phyloP scores from a whole-genome alignment of 148 eudicot species.

The Rhododendron simsii region DNA sequence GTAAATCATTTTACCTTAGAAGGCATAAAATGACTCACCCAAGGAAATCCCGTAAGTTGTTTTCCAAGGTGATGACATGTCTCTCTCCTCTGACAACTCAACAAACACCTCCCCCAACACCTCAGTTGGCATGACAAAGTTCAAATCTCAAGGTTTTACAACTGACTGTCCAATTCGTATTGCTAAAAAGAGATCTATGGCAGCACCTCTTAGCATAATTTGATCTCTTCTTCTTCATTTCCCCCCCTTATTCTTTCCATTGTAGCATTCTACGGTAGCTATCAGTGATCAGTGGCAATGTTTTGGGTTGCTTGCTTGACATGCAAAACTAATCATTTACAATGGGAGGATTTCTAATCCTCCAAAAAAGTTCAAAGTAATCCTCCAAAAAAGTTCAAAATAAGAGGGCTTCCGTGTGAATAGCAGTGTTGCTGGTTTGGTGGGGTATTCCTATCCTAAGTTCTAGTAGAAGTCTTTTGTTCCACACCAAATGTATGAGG shows the following conservation, averaged over 20 bases:
- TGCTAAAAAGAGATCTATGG: neutral
- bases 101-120: neutral
- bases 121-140: neutral
- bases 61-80: neutral
- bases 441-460: neutral
- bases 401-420: neutral
- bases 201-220: neutral
- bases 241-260: too few relatives aligned
- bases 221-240: neutral
- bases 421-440: neutral
- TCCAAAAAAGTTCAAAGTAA: neutral
- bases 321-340: neutral
- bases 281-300: neutral
- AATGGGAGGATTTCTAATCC: neutral
- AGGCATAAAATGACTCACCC: neutral
- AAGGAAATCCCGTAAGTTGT: neutral
- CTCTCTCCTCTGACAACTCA: neutral
- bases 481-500: neutral
- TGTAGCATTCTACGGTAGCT: too few relatives aligned
- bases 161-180: neutral
- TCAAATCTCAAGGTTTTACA: neutral
- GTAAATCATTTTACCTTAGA: neutral
- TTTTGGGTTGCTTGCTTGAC: neutral
- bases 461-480: neutral
- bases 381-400: neutral